Conservation (phyloP, 257 asterid species). For the Capsicum pubescens region DNA sequence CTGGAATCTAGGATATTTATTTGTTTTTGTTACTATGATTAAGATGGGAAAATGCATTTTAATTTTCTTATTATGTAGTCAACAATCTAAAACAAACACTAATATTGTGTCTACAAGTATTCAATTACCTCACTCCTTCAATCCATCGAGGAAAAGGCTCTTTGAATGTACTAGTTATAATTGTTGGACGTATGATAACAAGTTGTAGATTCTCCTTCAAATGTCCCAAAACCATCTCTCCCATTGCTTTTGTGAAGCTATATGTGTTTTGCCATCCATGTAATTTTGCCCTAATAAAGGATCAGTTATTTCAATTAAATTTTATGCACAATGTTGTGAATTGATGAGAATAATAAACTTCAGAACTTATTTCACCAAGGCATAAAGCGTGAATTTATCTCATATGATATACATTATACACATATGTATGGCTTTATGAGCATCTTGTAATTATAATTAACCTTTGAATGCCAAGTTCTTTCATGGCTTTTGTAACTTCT, state of each 20-base stretch:
- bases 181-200: conserved; percentile 60
- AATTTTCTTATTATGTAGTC: not conserved
- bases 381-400: no score
- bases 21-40: no score
- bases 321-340: not conserved
- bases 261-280: conserved; percentile 74
- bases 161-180: conserved; percentile 56
- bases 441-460: not conserved
- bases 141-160: conserved; percentile 42
- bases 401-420: no score
- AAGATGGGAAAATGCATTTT: not conserved
- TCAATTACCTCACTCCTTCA: not conserved
- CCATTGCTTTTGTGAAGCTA: conserved; percentile 70
- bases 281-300: conserved; percentile 46
- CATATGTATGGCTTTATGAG: not conserved
- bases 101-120: not conserved
- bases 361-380: not conserved
- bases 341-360: not conserved
- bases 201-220: conserved; percentile 35
- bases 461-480: conserved; percentile 65
- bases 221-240: conserved; percentile 50
- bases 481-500: conserved; percentile 52
- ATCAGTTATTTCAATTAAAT: not conserved
- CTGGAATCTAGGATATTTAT: no score
- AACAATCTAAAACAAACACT: not conserved